phyloP scores from a whole-genome alignment of 1,284 basidiomycete species.

The Peniophora sp. region DNA sequence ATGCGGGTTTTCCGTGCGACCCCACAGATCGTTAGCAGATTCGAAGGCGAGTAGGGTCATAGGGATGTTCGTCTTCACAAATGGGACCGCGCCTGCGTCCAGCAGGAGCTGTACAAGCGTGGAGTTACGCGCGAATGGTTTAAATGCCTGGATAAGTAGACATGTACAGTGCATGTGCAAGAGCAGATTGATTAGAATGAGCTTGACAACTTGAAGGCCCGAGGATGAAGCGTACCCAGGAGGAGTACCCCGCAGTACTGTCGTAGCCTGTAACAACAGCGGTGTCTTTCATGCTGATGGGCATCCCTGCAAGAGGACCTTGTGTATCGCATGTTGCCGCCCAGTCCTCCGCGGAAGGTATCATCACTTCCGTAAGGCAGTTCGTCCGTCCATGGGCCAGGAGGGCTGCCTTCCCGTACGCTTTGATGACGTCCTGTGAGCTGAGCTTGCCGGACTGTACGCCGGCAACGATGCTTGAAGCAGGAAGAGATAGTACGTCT shows the following conservation, averaged over 20 bases:
- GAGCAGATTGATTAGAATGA: background rate
- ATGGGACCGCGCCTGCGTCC: constrained; percentile 66
- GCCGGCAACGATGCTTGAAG: constrained; percentile 30
- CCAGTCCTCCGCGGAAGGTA: constrained; percentile 34
- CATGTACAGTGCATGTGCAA: background rate
- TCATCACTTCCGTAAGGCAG: constrained; percentile 51
- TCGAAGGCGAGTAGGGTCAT: constrained; percentile 74
- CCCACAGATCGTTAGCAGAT: constrained; percentile 65
- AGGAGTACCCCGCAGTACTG: constrained; percentile 54
- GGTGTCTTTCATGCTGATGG: constrained; percentile 41
- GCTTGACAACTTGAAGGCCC: background rate
- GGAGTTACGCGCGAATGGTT: constrained; percentile 33
- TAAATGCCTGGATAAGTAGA: constrained; percentile 3
- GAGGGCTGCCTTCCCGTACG: constrained; percentile 46
- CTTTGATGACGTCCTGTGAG: constrained; percentile 33
- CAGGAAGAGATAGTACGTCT: constrained; percentile 29
- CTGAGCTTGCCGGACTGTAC: constrained; percentile 32
- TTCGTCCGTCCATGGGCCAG: constrained; percentile 45
- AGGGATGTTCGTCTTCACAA: constrained; percentile 71
- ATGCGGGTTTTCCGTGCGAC: constrained; percentile 61
- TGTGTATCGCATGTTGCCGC: constrained; percentile 30
- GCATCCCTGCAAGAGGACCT: constrained; percentile 41
- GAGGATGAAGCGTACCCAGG: constrained; percentile 26
- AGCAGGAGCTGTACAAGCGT: constrained; percentile 52
- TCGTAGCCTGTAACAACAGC: constrained; percentile 48